Evolutionary conservation across 2,329 filamentous ascomycete species (phyloP), one percentile per base, ranked within the genome.

Genomic region (Neophaeococcomyces aloes): DNA sequence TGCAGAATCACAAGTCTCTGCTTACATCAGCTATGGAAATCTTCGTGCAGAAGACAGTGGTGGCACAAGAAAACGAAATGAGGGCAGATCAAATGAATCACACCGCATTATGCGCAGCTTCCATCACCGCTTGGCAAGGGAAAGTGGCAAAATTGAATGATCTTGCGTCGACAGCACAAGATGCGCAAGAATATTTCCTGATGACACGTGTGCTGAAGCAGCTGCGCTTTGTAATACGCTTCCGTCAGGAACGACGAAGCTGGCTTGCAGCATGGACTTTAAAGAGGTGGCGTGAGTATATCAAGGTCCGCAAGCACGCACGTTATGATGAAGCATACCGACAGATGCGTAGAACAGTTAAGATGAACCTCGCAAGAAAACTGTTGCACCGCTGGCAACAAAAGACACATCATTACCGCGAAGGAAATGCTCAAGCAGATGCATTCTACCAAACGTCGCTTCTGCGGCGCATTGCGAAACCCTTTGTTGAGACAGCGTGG

Each of bases 331-430:
- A 38, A 30, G 41, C 41, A 14, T 44, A 44, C 23, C 17, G 39
- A 21, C 39, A 42, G 31, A 42, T 42, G 39, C 39, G 39, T 3
- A 42, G 39, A 13, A 42, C 39, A 4, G 21, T 42, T n/a, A 42
- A 42, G 18, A 35, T 42, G 39, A 42, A 42, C 18, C 27, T 32
- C 10, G 39, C 30, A 3, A 29, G 39, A 14, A 35, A 18, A 30
- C 19, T 42, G 4, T 25, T 42, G 21, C 30, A 34, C 19, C 31
- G n/a, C 23, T 42, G 39, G 39, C 39, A 35, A 18, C 18, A 34
- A 14, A 34, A 35, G 14, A 19, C 27, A 11, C 39, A 35, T 21
- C 13, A 35, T 7, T 13, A 29, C 39, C 3, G 31, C 15, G 39
- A 42, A 18, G 17, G 35, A 11, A 18, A 42, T 17, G 19, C 31